Conservation (phyloP, 1,139 yeast species). For the Yamadazyma dushanensis region DNA sequence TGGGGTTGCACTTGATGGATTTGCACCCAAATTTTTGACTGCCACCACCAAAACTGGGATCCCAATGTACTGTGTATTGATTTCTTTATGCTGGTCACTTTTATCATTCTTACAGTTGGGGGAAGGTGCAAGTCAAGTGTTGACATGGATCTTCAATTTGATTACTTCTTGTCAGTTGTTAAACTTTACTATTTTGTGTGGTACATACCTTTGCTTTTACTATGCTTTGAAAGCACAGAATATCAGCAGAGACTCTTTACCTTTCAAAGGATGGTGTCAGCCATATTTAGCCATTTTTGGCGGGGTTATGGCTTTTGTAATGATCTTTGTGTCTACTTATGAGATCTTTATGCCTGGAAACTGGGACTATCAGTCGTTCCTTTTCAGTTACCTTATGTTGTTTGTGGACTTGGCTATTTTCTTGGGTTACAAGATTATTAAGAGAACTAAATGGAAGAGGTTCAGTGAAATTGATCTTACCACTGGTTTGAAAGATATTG, state of each 20-base stretch:
- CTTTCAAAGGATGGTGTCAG: constrained; percentile 48
- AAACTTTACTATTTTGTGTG: constrained; percentile 65
- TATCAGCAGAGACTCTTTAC: constrained; percentile 46
- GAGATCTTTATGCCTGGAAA: constrained; percentile 61
- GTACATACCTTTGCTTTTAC: constrained; percentile 58
- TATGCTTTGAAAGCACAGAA: constrained; percentile 69
- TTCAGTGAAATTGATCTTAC: constrained; percentile 48
- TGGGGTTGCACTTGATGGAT: constrained; percentile 46
- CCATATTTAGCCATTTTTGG: constrained; percentile 44
- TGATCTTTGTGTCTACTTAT: constrained; percentile 69
- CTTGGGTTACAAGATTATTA: constrained; percentile 56
- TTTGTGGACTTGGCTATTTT: constrained; percentile 61
- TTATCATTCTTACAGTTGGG: constrained; percentile 47
- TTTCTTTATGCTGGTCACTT: constrained; percentile 39
- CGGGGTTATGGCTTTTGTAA: constrained; percentile 30
- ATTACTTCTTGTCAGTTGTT: constrained; percentile 64
- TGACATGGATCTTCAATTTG: constrained; percentile 67
- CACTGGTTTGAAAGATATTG: constrained; percentile 40
- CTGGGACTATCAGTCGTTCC: constrained; percentile 62
- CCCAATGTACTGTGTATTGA: constrained; percentile 32
- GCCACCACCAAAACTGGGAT: constrained; percentile 39
- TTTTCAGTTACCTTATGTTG: constrained; percentile 68
- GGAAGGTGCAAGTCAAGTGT: constrained; percentile 50
- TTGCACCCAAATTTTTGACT: constrained; percentile 52
- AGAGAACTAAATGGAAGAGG: constrained; percentile 49